These are phyloP conservation scores for Pinus albicaulis DNA, from an alignment of 75 land plant species.

Conservation along the genomic window DNA sequence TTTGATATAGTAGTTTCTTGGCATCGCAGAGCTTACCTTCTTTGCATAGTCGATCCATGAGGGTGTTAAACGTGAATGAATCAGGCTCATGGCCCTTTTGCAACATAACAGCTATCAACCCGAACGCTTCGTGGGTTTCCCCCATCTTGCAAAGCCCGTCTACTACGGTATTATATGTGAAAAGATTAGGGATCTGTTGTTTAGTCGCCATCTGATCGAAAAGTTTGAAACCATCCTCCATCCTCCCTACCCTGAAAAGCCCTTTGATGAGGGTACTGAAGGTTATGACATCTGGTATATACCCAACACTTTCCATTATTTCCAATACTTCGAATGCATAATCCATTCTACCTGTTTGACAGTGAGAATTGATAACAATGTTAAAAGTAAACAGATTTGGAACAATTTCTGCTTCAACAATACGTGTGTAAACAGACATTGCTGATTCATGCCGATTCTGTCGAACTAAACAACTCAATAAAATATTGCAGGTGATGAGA, in stretches of 20 bases:
- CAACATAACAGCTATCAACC: slow-evolving; percentile 42
- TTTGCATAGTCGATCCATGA: slow-evolving; percentile 61
- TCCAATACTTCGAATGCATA: slow-evolving; percentile 51
- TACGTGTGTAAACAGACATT: too few species aligned
- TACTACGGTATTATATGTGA: slow-evolving; percentile 51
- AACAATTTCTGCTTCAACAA: background rate
- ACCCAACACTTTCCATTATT: slow-evolving; percentile 41
- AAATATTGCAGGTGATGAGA: too few species aligned
- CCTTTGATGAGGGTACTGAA: slow-evolving; percentile 73
- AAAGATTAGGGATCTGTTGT: slow-evolving; percentile 43
- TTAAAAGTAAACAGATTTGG: slow-evolving; percentile 36
- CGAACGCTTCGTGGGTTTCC: slow-evolving; percentile 33
- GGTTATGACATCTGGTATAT: slow-evolving; percentile 49
- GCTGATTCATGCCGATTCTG: too few species aligned
- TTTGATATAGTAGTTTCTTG: slow-evolving; percentile 25
- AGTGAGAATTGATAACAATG: slow-evolving; percentile 43
- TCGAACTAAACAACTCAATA: too few species aligned
- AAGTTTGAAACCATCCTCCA: slow-evolving; percentile 43
- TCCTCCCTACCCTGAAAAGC: slow-evolving; percentile 38
- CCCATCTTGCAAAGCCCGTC: slow-evolving; percentile 41
- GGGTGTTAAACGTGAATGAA: slow-evolving; percentile 29
- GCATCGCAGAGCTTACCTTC: slow-evolving; percentile 26
- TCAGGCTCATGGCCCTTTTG: slow-evolving; percentile 31
- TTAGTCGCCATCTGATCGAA: slow-evolving; percentile 37
- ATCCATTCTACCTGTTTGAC: slow-evolving; percentile 33